Evolutionary conservation across 495 filamentous ascomycete genomes (phyloP), one percentile per base, ranked within the genome.

Genomic region (Penicillium robsamsonii): DNA sequence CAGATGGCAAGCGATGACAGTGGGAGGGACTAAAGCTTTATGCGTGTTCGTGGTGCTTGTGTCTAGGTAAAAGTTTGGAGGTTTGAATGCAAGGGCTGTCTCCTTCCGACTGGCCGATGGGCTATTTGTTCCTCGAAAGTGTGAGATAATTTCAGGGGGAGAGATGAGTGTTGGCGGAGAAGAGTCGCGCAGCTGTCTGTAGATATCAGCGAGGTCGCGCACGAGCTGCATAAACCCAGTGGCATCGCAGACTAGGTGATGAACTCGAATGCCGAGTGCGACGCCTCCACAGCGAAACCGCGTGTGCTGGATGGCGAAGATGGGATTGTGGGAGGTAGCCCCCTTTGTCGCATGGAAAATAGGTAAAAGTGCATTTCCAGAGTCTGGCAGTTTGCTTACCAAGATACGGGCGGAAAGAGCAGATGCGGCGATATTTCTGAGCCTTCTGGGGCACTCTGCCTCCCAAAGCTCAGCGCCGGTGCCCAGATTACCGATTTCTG

Each of bases 251-350:
- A 56, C 54, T 1, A 22, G 22, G 50, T 56, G 54, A 25, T 56
- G 46, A 18, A 56, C 15, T 8, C 54, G 46, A 17, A 56, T 50
- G 5, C 54, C 54, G 2, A 56, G 54, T n/a, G 29, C 46, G 10
- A 56, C 54, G 9, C 54, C 54, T 10, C 54, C 54, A 35, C 54
- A 56, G 10, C 37, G 46, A 20, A 56, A 56, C 18, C 46, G 45
- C 1, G 54, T 56, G 41, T 56, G 54, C 27, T 56, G 54, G 7
- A 56, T 50, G 6, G 38, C 54, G 7, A 56, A 20, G 1, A 56
- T 56, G 24, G 54, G 45, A 24, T 50, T 33, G 12, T 49, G 35
- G 38, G 17, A 31, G 25, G 44, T 13, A 13, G 45, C 46, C 1
- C 40, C 54, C 17, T 37, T 12, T 30, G 54, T 29, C 4, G 27